A percentile compares a stretch with the other conserved stretches of the same genome.
phyloP scores from a whole-genome alignment of 139 green algal species.

The Trebouxia sp. region DNA sequence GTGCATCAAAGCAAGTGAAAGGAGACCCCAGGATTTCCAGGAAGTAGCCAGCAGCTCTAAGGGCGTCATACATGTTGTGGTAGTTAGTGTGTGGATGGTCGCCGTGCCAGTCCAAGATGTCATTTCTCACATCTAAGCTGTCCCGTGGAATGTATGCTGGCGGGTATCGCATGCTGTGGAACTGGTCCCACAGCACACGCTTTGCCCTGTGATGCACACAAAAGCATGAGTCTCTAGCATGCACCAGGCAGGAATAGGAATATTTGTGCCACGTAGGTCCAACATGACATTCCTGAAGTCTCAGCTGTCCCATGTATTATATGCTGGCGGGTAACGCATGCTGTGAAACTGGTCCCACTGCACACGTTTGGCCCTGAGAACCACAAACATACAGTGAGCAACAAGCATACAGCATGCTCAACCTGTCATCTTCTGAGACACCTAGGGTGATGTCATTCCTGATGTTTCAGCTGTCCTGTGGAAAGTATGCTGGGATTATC shows the following conservation, averaged over 20 bases:
- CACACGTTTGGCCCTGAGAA: conserved; percentile 68
- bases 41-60: conserved; percentile 76
- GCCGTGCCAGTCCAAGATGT: conserved; percentile 99
- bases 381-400: background rate
- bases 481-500: conserved; percentile 97
- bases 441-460: conserved; percentile 96
- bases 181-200: conserved; percentile 96
- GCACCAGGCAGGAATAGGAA: background rate
- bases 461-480: conserved; percentile 83
- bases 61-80: conserved; percentile 82
- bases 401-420: background rate
- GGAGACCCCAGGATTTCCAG: conserved; percentile 89
- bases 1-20: conserved; percentile 92
- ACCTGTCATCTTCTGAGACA: conserved; percentile 47
- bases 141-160: conserved; percentile 94
- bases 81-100: conserved; percentile 98
- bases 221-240: background rate
- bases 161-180: conserved; percentile 94
- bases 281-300: conserved; percentile 84
- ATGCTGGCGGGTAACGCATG: conserved; percentile 95
- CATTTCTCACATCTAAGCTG: conserved; percentile 72
- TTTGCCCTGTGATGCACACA: conserved; percentile 43
- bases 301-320: conserved; percentile 92
- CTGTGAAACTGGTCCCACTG: conserved; percentile 97
- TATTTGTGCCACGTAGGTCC: conserved; percentile 96